phyloP scores from a whole-genome alignment of 352 stramenopile genomes.

The Globisporangium carolinianum region DNA sequence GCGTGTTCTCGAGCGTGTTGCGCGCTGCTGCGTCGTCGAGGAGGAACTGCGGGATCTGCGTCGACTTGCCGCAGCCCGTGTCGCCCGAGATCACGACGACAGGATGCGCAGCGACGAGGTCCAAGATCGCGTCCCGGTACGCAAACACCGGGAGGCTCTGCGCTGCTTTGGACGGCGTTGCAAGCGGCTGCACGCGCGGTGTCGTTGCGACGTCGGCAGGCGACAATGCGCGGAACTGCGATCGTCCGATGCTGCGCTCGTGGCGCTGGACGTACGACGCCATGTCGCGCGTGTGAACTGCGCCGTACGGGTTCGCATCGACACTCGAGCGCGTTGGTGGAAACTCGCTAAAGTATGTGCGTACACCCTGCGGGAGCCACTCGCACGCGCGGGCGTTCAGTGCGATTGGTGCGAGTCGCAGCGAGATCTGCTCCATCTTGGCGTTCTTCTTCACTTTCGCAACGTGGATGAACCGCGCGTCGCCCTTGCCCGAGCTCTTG shows the following conservation, averaged over 20 bases:
- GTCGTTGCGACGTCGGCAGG: background rate
- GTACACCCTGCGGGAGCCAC: conserved; percentile 39
- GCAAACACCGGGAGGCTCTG: conserved; percentile 47
- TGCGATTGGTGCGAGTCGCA: conserved; percentile 32
- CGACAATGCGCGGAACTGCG: conserved; percentile 39
- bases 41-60: conserved; percentile 91
- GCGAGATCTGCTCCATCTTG: conserved; percentile 62
- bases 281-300: conserved; percentile 10
- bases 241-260: conserved; percentile 10
- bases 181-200: background rate
- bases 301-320: conserved; percentile 3
- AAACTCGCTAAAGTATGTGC: conserved; percentile 39
- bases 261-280: conserved; percentile 10
- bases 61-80: conserved; percentile 93
- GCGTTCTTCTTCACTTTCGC: conserved; percentile 81
- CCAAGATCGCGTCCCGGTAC: conserved; percentile 62
- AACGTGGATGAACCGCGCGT: conserved; percentile 66
- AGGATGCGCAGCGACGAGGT: conserved; percentile 64
- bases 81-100: conserved; percentile 91
- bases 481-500: conserved; percentile 70
- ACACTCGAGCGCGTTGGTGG: conserved; percentile 7
- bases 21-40: conserved; percentile 77
- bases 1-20: conserved; percentile 45
- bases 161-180: conserved; percentile 5
- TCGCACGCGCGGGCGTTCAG: conserved; percentile 22